A percentile compares a stretch with the other conserved stretches of the same genome.
These are phyloP conservation scores for Paecilomyces formosus DNA, from an alignment of 2,329 filamentous ascomycete genomes.

Conservation along the genomic window DNA sequence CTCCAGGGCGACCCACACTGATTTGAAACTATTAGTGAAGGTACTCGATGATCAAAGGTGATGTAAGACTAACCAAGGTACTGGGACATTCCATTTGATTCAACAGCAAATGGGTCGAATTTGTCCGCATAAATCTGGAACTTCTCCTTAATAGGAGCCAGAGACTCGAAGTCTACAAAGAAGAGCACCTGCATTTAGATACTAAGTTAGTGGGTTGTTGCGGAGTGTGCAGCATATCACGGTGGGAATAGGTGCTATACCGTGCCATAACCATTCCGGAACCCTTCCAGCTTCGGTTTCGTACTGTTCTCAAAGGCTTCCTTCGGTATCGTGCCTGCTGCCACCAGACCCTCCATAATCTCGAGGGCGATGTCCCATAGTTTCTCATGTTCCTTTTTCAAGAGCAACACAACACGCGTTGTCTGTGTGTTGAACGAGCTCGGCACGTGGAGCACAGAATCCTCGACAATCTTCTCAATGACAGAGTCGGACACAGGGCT, in stretches of 20 bases:
- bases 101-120: slow-evolving; percentile 68
- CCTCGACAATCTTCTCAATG: slow-evolving; percentile 21
- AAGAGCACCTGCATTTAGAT: slow-evolving; percentile 53
- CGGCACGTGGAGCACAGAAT: slow-evolving; percentile 59
- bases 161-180: slow-evolving; percentile 65
- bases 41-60: neutral
- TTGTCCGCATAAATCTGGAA: slow-evolving; percentile 70
- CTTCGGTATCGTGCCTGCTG: neutral
- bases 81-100: slow-evolving; percentile 75
- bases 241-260: slow-evolving; percentile 30
- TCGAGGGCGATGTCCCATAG: slow-evolving; percentile 52
- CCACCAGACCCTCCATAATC: neutral
- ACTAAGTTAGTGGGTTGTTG: neutral
- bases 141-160: slow-evolving; percentile 53
- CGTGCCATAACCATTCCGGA: slow-evolving; percentile 68
- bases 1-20: slow-evolving; percentile 72
- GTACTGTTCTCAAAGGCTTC: slow-evolving; percentile 45
- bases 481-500: slow-evolving; percentile 24
- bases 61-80: slow-evolving; percentile 26
- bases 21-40: slow-evolving; percentile 16
- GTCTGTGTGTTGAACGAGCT: slow-evolving; percentile 83
- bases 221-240: neutral
- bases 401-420: slow-evolving; percentile 67
- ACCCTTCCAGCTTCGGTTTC: slow-evolving; percentile 45
- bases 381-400: slow-evolving; percentile 77